phyloP scores from a whole-genome alignment of 345 rosid species.

The Eucalyptus curtisii region DNA sequence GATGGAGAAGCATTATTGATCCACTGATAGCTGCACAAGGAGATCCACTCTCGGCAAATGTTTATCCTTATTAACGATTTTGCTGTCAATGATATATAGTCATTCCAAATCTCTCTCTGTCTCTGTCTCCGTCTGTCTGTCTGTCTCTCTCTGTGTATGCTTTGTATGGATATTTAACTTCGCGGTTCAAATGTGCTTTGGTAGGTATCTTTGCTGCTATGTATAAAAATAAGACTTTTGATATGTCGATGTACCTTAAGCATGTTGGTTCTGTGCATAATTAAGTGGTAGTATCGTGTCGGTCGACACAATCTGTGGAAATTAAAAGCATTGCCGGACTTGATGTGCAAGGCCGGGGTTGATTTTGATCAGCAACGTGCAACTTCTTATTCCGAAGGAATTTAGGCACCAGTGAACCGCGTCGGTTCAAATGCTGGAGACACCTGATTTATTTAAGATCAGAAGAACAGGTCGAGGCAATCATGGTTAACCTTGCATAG shows the following conservation, averaged over 20 bases:
- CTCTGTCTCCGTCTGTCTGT: neutral
- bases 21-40: slow-evolving; percentile 26
- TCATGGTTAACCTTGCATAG: neutral
- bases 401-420: neutral
- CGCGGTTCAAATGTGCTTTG: neutral
- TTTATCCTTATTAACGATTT: neutral
- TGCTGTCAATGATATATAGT: neutral
- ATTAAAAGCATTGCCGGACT: neutral
- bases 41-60: neutral
- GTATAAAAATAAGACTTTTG: neutral
- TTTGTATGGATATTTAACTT: neutral
- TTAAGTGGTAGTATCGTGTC: neutral
- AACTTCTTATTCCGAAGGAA: neutral
- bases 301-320: neutral
- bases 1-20: slow-evolving; percentile 62
- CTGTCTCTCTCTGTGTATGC: neutral
- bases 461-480: neutral
- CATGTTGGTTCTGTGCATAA: neutral
- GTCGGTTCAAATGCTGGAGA: neutral
- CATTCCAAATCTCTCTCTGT: neutral
- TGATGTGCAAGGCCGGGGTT: neutral
- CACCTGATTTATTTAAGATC: neutral
- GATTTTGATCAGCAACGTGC: neutral
- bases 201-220: neutral
- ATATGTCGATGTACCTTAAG: neutral